A percentile compares a stretch with the other conserved stretches of the same genome.
Evolutionary conservation across 164 flowering plant genomes (phyloP).

Genomic region (Piper betle): DNA sequence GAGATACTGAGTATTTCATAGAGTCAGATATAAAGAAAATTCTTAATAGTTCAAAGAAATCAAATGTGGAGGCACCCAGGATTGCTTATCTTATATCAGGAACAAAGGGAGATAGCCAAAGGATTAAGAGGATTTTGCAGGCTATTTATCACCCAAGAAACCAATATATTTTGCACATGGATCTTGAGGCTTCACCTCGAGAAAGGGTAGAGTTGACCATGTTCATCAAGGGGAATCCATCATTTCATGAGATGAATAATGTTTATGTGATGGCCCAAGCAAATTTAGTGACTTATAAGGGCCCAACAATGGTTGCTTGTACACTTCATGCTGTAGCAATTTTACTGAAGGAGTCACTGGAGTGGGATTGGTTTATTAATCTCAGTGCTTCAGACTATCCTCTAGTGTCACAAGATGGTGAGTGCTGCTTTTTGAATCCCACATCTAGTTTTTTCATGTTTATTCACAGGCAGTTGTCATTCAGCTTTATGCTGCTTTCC

Average conservation of each 20-base stretch:
- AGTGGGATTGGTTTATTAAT: conserved; percentile 98
- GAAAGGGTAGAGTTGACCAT: conserved; percentile 66
- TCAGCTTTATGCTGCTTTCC: not conserved
- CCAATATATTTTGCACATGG: conserved; percentile 85
- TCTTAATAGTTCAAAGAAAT: conserved; percentile 5
- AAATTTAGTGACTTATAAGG: conserved; percentile 92
- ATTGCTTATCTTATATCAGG: conserved; percentile 94
- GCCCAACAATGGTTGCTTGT: conserved; percentile 95
- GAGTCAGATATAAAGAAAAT: conserved; percentile 45
- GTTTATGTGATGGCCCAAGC: conserved; percentile 86
- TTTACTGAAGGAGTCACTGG: conserved; percentile 60
- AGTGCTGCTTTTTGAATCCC: conserved; percentile 13
- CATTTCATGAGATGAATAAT: conserved; percentile 65
- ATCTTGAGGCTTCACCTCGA: conserved; percentile 91
- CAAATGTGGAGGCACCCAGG: conserved; percentile 32
- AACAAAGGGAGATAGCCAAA: conserved; percentile 82
- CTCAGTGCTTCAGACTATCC: conserved; percentile 99
- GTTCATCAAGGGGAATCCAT: conserved; percentile 55
- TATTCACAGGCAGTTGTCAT: not conserved
- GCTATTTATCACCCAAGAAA: conserved; percentile 94
- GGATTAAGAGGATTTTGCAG: conserved; percentile 79
- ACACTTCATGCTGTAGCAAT: conserved; percentile 91
- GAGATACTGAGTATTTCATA: conserved; percentile 48
- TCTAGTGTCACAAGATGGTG: conserved; percentile 93
- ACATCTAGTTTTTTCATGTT: not conserved